Base-by-base conservation (phyloP, 2,329 filamentous ascomycete genomes). In the Seiridium unicorne region DNA sequence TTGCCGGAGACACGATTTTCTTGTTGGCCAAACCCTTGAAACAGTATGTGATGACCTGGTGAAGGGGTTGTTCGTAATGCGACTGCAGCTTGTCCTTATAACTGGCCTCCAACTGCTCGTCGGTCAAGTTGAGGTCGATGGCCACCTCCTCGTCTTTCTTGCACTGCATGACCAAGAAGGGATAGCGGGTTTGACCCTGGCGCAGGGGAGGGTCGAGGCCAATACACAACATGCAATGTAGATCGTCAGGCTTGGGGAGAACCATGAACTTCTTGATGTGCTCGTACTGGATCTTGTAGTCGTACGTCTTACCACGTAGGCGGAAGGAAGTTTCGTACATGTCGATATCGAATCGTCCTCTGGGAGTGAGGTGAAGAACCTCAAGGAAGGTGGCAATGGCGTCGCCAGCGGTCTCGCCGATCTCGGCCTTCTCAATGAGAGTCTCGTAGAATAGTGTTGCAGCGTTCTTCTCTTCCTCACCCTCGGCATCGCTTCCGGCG, bases 201-300 rank as follows among this genome's bases (percentile, higher is more conserved):
- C 96, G 90, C 63, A 99, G 84, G 42, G 95, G 95, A 32, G 95
- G 95, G 70, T 99, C 95, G 42, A 99, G 83, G 58, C 96, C 95
- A 65, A 99, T 89, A 64, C 92, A 94, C 65, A 99, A 92, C 80
- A 99, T 90, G 66, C 91, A 93, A 74, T 99, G 95, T 68, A 95
- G 87, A 67, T 99, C 95, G 74, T 99, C 95, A n/a, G 95, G 95
- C 79, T 99, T 99, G 53, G 95, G 95, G 5, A 99, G 87, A 36
- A 98, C 86, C 88, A 99, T 97, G 74, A 98, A 98, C 76, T 98
- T 98, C 83, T 99, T 99, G 79, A 98, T 93, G 55, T 89, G 88
- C 60, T 97, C 92, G 77, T 97, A 99, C 75, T 97, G 93, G 66
- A 99, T 98, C 85, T 99, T 99, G 87, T 99, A 99, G 80, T 99